These are phyloP conservation scores for Panaeolus cyanescens DNA, from an alignment of 768 basidiomycete genomes.

Conservation along the genomic window DNA sequence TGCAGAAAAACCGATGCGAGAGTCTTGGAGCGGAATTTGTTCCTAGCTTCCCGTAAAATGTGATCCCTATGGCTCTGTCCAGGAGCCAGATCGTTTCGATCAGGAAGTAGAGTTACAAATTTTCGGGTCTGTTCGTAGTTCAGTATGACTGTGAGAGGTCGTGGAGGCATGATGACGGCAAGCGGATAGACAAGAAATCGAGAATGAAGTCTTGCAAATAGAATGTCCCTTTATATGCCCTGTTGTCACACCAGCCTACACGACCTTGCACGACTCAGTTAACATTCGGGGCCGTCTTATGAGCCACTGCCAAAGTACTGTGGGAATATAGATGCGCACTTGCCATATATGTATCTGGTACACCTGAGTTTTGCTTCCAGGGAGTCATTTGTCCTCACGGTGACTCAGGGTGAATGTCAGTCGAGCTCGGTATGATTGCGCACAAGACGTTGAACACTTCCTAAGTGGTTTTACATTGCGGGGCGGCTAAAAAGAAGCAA, in stretches of 20 bases:
- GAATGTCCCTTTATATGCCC: background rate
- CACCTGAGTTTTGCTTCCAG: too few species aligned
- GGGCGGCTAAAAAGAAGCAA: background rate
- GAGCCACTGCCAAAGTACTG: too few species aligned
- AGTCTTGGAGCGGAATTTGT: conserved; percentile 36
- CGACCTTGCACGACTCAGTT: background rate
- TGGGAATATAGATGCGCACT: too few species aligned
- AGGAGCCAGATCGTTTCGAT: conserved; percentile 2
- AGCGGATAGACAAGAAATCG: background rate
- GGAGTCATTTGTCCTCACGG: background rate
- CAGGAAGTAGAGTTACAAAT: conserved; percentile 26
- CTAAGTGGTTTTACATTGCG: background rate
- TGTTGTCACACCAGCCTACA: background rate
- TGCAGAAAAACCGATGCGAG: conserved; percentile 29
- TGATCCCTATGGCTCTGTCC: conserved; percentile 13
- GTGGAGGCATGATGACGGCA: conserved; percentile 25
- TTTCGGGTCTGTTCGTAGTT: conserved; percentile 36
- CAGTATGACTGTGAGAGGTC: conserved; percentile 32
- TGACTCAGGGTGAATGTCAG: background rate
- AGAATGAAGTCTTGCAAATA: background rate
- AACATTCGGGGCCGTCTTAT: background rate
- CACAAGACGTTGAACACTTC: too few species aligned
- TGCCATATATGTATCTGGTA: too few species aligned
- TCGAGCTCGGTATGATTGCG: background rate
- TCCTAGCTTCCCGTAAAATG: conserved; percentile 36